Evolutionary conservation across 2,329 filamentous ascomycete species (phyloP).

Genomic region (Trichoderma atroviride): DNA sequence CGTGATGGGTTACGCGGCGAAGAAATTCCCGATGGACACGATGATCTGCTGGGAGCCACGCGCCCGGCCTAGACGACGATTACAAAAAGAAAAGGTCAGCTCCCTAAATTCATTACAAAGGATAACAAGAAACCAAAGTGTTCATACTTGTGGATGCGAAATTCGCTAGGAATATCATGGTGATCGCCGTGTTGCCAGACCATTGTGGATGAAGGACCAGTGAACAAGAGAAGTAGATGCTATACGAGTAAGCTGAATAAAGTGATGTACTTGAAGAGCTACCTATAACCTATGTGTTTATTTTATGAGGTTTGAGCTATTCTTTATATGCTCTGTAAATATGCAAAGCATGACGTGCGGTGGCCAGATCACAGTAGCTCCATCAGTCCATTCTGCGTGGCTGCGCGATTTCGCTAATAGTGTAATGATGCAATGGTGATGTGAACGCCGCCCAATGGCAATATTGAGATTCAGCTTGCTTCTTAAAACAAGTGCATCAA

Average conservation of each 20-base stretch:
- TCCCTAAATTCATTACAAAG: too few relatives aligned
- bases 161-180: slow-evolving; percentile 53
- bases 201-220: slow-evolving; percentile 42
- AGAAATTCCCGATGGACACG: slow-evolving; percentile 66
- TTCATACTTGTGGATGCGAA: slow-evolving; percentile 50
- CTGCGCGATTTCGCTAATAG: neutral
- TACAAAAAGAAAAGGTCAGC: neutral
- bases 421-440: slow-evolving; percentile 22
- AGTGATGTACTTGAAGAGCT: neutral
- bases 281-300: too few relatives aligned
- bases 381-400: neutral
- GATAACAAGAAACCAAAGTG: neutral
- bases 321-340: neutral
- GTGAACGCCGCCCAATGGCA: neutral
- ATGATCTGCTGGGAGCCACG: slow-evolving; percentile 67
- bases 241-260: neutral
- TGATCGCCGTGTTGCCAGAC: slow-evolving; percentile 55
- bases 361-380: too few relatives aligned
- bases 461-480: neutral
- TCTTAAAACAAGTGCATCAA: neutral
- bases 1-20: slow-evolving; percentile 55
- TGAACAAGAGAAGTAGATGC: neutral
- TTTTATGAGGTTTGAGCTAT: too few relatives aligned
- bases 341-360: neutral
- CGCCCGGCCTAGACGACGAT: slow-evolving; percentile 47